phyloP scores from a whole-genome alignment of 306 rosid species.

The Quercus engelmannii region DNA sequence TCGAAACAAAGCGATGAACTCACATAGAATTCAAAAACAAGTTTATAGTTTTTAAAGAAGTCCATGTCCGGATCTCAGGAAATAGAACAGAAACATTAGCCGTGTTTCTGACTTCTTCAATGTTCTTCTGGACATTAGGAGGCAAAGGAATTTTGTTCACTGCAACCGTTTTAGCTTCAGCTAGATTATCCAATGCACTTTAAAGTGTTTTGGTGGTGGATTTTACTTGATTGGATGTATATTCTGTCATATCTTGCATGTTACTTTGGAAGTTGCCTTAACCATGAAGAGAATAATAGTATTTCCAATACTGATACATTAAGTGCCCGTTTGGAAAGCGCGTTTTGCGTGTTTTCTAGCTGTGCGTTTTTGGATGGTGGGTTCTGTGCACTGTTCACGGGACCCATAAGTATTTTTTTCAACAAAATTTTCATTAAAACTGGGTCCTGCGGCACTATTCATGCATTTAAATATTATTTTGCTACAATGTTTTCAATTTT shows the following conservation, averaged over 20 bases:
- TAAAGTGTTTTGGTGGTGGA: not conserved
- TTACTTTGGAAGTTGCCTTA: not conserved
- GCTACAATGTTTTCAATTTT: too few relatives aligned
- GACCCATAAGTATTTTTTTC: too few relatives aligned
- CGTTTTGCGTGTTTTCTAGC: too few relatives aligned
- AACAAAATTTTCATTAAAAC: too few relatives aligned
- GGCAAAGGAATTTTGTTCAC: not conserved
- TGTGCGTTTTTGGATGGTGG: too few relatives aligned
- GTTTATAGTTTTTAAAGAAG: not conserved
- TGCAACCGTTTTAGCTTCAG: not conserved
- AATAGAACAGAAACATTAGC: not conserved
- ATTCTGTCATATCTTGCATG: not conserved
- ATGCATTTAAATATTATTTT: too few relatives aligned
- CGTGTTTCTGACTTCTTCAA: not conserved
- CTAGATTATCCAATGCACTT: not conserved
- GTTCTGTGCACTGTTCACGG: too few relatives aligned
- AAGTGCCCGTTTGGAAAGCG: too few relatives aligned
- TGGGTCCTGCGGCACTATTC: too few relatives aligned
- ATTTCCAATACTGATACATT: not conserved
- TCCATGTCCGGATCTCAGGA: not conserved
- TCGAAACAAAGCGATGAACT: not conserved
- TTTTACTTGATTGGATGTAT: not conserved
- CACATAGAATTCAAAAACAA: not conserved
- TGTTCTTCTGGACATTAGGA: not conserved
- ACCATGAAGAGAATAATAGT: not conserved